These are phyloP conservation scores for Linnemannia exigua DNA, from an alignment of 192 early-diverging fungal species.

Conservation along the genomic window DNA sequence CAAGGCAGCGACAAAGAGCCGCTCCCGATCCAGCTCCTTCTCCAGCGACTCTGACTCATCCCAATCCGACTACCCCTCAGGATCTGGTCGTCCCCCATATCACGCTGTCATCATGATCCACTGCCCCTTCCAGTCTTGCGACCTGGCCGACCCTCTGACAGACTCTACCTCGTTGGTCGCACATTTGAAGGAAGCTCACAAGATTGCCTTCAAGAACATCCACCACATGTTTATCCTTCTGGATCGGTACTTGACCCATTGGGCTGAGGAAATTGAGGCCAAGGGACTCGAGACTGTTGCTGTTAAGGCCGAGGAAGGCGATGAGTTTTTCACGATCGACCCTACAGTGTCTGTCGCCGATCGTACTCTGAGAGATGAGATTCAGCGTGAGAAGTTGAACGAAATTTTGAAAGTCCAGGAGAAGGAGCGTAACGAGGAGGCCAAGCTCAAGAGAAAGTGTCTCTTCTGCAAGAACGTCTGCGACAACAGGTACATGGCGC, in stretches of 20 bases:
- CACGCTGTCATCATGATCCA: constrained; percentile 68
- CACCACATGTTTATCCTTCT: constrained; percentile 84
- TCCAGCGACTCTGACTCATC: constrained; percentile 57
- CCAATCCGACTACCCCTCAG: constrained; percentile 49
- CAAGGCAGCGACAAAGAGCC: constrained; percentile 2
- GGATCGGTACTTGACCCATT: constrained; percentile 82
- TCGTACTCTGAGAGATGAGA: constrained; percentile 76
- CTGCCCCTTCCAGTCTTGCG: constrained; percentile 78
- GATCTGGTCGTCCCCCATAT: constrained; percentile 59
- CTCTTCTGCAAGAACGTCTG: constrained; percentile 92
- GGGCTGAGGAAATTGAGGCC: constrained; percentile 69
- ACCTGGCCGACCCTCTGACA: constrained; percentile 59
- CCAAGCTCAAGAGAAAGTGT: constrained; percentile 81
- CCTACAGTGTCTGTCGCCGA: constrained; percentile 69
- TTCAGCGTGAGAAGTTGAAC: constrained; percentile 80
- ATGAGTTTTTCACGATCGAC: constrained; percentile 70
- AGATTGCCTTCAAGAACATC: constrained; percentile 75
- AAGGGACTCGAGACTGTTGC: constrained; percentile 54
- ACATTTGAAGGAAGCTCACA: constrained; percentile 78
- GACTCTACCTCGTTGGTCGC: constrained; percentile 74
- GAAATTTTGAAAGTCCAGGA: constrained; percentile 83
- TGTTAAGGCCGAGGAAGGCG: constrained; percentile 33
- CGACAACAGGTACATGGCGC: constrained; percentile 65
- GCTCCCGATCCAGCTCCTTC: constrained; percentile 49
- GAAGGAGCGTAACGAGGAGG: constrained; percentile 75